phyloP scores from a whole-genome alignment of 192 early-diverging fungal genomes.

The Backusella morwellensis region DNA sequence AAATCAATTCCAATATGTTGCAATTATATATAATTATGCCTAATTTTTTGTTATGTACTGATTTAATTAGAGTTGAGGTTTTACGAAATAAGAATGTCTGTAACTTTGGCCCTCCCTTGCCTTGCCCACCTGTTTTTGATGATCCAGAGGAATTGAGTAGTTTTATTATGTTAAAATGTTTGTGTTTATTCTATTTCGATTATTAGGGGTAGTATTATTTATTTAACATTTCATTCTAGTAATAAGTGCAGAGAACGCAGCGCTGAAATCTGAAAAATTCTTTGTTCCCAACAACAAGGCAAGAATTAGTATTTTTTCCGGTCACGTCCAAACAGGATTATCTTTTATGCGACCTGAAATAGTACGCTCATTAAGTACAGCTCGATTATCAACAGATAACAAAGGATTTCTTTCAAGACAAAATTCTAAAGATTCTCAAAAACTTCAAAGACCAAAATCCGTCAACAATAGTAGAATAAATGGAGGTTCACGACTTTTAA shows the following conservation, averaged over 20 bases:
- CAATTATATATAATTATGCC: background rate
- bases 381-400: background rate
- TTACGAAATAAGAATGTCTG: conserved; percentile 44
- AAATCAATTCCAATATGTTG: background rate
- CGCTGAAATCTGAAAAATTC: conserved; percentile 50
- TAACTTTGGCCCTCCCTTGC: conserved; percentile 50
- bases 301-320: conserved; percentile 36
- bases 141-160: conserved; percentile 33
- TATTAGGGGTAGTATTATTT: background rate
- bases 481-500: background rate
- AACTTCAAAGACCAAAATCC: background rate
- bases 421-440: background rate
- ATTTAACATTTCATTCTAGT: conserved; percentile 27
- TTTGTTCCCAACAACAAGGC: conserved; percentile 46
- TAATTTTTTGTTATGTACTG: background rate
- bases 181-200: background rate
- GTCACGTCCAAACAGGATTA: background rate
- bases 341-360: background rate
- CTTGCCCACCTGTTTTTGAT: conserved; percentile 46
- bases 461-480: background rate
- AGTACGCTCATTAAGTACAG: conserved; percentile 1
- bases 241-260: conserved; percentile 53
- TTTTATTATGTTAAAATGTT: conserved; percentile 39
- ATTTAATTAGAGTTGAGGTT: conserved; percentile 31
- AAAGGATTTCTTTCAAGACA: background rate